Percentiles rank a stretch among this genome's conserved stretches.
Conservation (phyloP, 257 asterid genomes). For the Voacanga thouarsii region DNA sequence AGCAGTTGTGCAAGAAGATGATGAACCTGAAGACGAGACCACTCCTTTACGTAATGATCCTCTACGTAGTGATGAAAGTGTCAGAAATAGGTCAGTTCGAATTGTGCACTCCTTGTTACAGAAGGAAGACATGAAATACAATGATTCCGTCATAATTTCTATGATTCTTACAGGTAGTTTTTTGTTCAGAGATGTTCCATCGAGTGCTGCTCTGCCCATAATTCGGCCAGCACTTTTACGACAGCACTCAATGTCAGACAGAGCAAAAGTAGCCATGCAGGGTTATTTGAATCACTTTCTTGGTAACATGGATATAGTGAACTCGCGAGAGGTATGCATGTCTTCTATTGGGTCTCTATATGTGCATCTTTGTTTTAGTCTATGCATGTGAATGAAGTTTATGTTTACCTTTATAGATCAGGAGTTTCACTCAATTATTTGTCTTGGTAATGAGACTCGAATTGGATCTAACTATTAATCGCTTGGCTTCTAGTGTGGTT, state of each 20-base stretch:
- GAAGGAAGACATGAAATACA: conserved; percentile 33
- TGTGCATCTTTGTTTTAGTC: background rate
- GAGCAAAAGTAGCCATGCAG: conserved; percentile 89
- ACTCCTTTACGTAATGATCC: conserved; percentile 59
- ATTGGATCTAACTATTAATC: background rate
- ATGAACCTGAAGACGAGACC: conserved; percentile 81
- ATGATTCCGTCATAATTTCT: conserved; percentile 64
- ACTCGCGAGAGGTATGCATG: conserved; percentile 73
- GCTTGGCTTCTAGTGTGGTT: background rate
- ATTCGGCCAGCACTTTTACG: conserved; percentile 92
- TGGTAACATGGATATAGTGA: conserved; percentile 84
- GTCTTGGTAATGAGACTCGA: background rate
- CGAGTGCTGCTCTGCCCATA: conserved; percentile 92
- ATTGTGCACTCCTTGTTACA: conserved; percentile 29
- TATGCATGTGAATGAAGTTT: background rate
- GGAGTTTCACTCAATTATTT: background rate
- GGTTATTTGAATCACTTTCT: conserved; percentile 94
- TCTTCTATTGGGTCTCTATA: background rate
- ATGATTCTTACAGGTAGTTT: conserved; percentile 90
- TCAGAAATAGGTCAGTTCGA: conserved; percentile 67
- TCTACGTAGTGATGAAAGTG: conserved; percentile 62
- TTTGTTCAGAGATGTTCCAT: conserved; percentile 99
- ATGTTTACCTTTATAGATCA: background rate
- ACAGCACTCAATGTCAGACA: conserved; percentile 87
- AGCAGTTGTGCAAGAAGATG: conserved; percentile 73